Conservation (phyloP, 768 basidiomycete species). For the Coprinopsis sp. region DNA sequence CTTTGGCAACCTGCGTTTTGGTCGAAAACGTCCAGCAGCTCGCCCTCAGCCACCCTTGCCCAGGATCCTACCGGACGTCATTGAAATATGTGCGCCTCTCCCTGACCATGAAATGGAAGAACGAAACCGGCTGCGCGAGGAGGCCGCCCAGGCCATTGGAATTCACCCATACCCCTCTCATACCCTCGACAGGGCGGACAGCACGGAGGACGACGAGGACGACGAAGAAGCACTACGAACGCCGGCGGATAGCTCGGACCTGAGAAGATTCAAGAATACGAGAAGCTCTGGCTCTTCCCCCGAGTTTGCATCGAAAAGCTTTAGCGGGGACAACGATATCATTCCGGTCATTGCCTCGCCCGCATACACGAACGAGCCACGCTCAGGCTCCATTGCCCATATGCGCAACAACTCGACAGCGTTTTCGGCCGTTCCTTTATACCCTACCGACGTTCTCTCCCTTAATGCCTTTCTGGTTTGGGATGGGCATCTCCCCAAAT, state of each 20-base stretch:
- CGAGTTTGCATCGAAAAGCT: slow-evolving; percentile 23
- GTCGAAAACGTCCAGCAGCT: slow-evolving; percentile 37
- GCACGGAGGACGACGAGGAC: slow-evolving; percentile 38
- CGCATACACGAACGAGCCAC: slow-evolving; percentile 23
- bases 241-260: slow-evolving; percentile 14
- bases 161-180: slow-evolving; percentile 49
- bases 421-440: slow-evolving; percentile 45
- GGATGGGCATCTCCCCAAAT: slow-evolving; percentile 57
- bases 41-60: slow-evolving; percentile 31
- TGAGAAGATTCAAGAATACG: slow-evolving; percentile 10
- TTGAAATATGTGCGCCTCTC: slow-evolving; percentile 59
- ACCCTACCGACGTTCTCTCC: slow-evolving; percentile 53
- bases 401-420: slow-evolving; percentile 36
- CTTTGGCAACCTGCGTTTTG: slow-evolving; percentile 44
- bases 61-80: slow-evolving; percentile 59
- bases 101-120: slow-evolving; percentile 66
- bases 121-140: slow-evolving; percentile 67
- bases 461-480: slow-evolving; percentile 51
- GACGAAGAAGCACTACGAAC: slow-evolving; percentile 22
- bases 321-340: slow-evolving; percentile 21
- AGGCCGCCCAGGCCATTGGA: slow-evolving; percentile 74
- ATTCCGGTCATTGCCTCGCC: slow-evolving; percentile 12
- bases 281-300: slow-evolving; percentile 13
- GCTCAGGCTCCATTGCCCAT: slow-evolving; percentile 35
- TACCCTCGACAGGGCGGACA: slow-evolving; percentile 31